Evolutionary conservation across 2,329 filamentous ascomycete genomes (phyloP), one percentile per base, ranked within the genome.

Genomic region (Zopfia rhizophila): DNA sequence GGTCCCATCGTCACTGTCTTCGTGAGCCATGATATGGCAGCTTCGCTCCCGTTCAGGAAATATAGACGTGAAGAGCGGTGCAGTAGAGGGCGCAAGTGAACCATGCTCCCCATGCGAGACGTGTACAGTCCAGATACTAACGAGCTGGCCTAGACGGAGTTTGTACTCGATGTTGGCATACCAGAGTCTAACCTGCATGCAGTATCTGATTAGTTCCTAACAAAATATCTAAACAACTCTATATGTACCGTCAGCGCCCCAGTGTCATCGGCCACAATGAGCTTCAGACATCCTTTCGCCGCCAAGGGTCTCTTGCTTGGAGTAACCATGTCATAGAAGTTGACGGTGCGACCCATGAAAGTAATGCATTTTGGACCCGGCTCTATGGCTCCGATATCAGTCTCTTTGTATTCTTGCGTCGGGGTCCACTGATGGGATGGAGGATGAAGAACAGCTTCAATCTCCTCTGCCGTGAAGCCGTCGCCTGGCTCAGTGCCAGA

Each of bases 81-180:
- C 81, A 28, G 66, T 72, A 0, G 72, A 69, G 11, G 68, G 71
- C 1, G 73, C 69, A 8, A 78, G 63, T 5, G 58, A 64, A 2
- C 68, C 69, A 19, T 72, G 68, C n/a, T 76, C 73, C 12, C 74
- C 69, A 27, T 77, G 72, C n/a, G 77, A 76, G 31, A 85, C 72
- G 51, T 83, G 82, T 6, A 77, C 77, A 1, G 82, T 78, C 80
- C 81, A 86, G 7, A 85, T 64, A 0, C 78, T 80, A 12, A 85
- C 69, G 1, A 84, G 73, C 25, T 78, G 77, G 3, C 83, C 82
- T 2, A 86, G 66, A 6, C 74, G 70, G 4, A 82, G 63, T 27
- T 64, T 70, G 66, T 75, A 79, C 16, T 53, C 65, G 38, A 53
- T 58, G 3, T 68, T 65, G 13, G 68, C 69, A 41, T 79, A 83